Evolutionary conservation across 441 rosid species (phyloP).

Genomic region (Euphorbia celastroides): DNA sequence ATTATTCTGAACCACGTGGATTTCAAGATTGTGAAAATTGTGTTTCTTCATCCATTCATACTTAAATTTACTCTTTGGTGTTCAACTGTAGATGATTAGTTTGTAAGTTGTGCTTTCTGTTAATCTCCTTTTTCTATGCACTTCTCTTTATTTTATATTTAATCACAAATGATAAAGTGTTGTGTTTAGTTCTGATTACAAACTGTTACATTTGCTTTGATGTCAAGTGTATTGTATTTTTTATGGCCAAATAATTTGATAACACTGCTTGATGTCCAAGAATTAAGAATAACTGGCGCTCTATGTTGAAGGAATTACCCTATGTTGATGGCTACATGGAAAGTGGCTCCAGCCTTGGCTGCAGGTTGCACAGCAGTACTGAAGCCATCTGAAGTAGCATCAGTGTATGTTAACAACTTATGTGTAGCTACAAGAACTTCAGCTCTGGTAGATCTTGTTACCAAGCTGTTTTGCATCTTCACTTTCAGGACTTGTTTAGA

Average conservation of each 20-base stretch:
- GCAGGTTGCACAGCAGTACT: conserved; percentile 96
- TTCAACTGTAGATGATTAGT: too few species aligned
- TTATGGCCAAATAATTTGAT: background rate
- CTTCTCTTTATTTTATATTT: background rate
- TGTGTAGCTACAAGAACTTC: conserved; percentile 15
- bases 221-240: background rate
- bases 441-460: conserved; percentile 14
- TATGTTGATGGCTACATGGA: conserved; percentile 91
- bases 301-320: conserved; percentile 87
- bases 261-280: conserved; percentile 9
- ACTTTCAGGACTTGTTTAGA: conserved; percentile 91
- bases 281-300: conserved; percentile 15
- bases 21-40: background rate
- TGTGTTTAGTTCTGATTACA: background rate
- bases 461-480: conserved; percentile 10
- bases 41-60: background rate
- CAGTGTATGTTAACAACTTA: conserved; percentile 50
- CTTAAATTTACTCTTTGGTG: background rate
- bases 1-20: too few species aligned
- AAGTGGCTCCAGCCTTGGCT: conserved; percentile 98
- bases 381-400: conserved; percentile 90
- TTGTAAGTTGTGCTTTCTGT: conserved; percentile 2
- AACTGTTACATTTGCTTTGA: background rate
- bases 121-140: background rate
- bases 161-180: background rate